These are phyloP conservation scores for Hysterangium stoloniferum DNA, from an alignment of 768 basidiomycete genomes.

Conservation along the genomic window DNA sequence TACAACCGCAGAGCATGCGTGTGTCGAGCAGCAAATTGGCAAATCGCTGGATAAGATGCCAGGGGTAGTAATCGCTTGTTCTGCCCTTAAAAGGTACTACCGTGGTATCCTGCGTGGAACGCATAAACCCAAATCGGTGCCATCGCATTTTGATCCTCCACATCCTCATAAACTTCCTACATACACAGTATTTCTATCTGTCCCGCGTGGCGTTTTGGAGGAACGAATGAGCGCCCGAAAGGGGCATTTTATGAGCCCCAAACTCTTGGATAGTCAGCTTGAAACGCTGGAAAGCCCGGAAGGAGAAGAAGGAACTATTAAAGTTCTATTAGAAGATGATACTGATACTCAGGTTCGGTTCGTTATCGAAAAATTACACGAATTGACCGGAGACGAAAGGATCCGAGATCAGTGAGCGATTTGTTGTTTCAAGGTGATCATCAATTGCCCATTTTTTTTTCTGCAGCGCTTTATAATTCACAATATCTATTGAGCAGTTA, in stretches of 20 bases:
- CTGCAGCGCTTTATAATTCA: too few relatives aligned
- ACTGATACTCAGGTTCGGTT: conserved; percentile 48
- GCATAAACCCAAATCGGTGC: conserved; percentile 16
- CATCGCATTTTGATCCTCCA: conserved; percentile 19
- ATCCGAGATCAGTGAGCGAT: too few relatives aligned
- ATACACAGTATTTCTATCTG: conserved; percentile 76
- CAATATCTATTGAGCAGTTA: too few relatives aligned
- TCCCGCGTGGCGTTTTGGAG: conserved; percentile 43
- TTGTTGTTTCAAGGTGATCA: too few relatives aligned
- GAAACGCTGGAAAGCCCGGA: conserved; percentile 60
- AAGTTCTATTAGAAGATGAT: conserved; percentile 43
- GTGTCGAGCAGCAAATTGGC: conserved; percentile 21
- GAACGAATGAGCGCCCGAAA: conserved; percentile 56
- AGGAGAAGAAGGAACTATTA: conserved; percentile 60
- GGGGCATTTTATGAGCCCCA: conserved; percentile 79
- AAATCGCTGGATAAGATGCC: conserved; percentile 9
- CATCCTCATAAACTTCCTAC: conserved; percentile 40
- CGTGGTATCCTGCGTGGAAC: conserved; percentile 73
- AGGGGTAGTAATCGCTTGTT: conserved; percentile 82
- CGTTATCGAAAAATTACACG: conserved; percentile 35
- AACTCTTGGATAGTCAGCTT: conserved; percentile 77
- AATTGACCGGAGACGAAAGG: too few relatives aligned
- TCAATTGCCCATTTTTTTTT: too few relatives aligned
- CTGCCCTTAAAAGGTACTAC: conserved; percentile 74
- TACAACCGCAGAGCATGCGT: conserved; percentile 44